Percentiles rank a stretch among this genome's conserved stretches.
These are phyloP conservation scores for Erodium chrysanthum DNA, from an alignment of 441 rosid genomes.

Conservation along the genomic window DNA sequence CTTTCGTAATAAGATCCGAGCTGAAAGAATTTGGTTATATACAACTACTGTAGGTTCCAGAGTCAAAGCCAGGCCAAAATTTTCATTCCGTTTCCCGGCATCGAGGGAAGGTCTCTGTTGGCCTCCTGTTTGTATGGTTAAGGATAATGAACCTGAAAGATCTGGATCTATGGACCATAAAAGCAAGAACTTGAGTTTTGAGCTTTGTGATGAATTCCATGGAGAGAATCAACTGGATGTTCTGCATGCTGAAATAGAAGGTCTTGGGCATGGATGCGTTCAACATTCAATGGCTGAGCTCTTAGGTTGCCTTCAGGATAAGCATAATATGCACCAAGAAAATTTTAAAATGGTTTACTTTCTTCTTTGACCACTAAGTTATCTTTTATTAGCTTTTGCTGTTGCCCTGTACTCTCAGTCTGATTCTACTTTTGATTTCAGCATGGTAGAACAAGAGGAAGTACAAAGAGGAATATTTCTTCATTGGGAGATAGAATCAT, in stretches of 20 bases:
- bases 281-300: slow-evolving; percentile 42
- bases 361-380: slow-evolving; percentile 14
- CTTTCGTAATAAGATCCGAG: not conserved
- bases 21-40: not conserved
- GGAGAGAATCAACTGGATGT: slow-evolving; percentile 20
- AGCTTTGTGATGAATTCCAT: slow-evolving; percentile 24
- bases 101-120: slow-evolving; percentile 25
- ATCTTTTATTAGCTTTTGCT: slow-evolving; percentile 1
- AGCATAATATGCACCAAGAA: slow-evolving; percentile 24
- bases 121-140: slow-evolving; percentile 18
- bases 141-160: slow-evolving; percentile 30
- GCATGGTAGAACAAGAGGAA: slow-evolving; percentile 33
- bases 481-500: slow-evolving; percentile 28
- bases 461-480: slow-evolving; percentile 28
- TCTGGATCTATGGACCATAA: slow-evolving; percentile 24
- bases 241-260: slow-evolving; percentile 23
- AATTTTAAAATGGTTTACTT: slow-evolving; percentile 33
- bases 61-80: slow-evolving; percentile 47
- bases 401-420: slow-evolving; percentile 15
- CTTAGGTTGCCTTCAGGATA: slow-evolving; percentile 42
- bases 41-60: slow-evolving; percentile 33
- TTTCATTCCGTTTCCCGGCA: slow-evolving; percentile 41
- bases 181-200: slow-evolving; percentile 24
- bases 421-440: slow-evolving; percentile 27
- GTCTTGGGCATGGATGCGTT: slow-evolving; percentile 20